These are phyloP conservation scores for Trametes cinnabarina DNA, from an alignment of 768 basidiomycete genomes.

Conservation along the genomic window DNA sequence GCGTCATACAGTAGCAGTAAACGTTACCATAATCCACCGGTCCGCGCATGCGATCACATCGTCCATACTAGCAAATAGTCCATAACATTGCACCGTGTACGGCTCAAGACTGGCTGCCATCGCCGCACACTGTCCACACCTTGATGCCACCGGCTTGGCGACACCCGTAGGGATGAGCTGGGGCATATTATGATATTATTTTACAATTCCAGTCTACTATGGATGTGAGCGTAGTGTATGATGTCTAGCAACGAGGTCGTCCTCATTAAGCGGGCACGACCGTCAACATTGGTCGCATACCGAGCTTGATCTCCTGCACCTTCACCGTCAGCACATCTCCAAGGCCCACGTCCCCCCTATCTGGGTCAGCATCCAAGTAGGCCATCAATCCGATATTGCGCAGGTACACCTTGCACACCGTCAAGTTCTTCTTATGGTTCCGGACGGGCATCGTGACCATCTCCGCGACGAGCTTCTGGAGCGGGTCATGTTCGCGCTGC, in stretches of 20 bases:
- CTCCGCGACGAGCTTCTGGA: slow-evolving; percentile 28
- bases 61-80: background rate
- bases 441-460: background rate
- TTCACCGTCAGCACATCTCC: slow-evolving; percentile 5
- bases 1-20: too few species aligned
- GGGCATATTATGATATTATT: background rate
- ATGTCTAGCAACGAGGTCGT: background rate
- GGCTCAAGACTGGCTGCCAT: too few species aligned
- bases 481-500: slow-evolving; percentile 26
- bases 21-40: too few species aligned
- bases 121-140: too few species aligned
- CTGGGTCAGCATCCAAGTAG: background rate
- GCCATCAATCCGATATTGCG: slow-evolving; percentile 12
- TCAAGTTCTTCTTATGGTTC: background rate
- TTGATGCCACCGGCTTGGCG: too few species aligned
- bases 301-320: slow-evolving; percentile 2
- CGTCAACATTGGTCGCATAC: slow-evolving; percentile 3
- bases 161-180: too few species aligned
- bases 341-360: background rate
- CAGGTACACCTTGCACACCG: slow-evolving; percentile 3
- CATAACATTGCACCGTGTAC: background rate
- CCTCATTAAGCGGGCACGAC: background rate
- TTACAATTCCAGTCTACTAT: background rate
- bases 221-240: background rate
- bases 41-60: too few species aligned